Evolutionary conservation across 2,329 filamentous ascomycete genomes (phyloP).

Genomic region (Exophiala calicioides): DNA sequence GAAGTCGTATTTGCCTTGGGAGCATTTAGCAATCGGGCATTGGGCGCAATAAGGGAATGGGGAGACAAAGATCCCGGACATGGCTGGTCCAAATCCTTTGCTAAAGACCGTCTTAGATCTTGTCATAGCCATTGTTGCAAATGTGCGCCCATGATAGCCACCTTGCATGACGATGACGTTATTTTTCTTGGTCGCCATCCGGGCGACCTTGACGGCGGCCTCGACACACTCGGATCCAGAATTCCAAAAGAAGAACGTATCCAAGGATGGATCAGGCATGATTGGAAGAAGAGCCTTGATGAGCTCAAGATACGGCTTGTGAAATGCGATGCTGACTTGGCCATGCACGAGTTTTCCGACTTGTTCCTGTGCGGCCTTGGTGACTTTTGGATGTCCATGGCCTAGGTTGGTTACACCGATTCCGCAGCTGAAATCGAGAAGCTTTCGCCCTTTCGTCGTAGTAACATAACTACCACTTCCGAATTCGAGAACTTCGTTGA

Average conservation of each 20-base stretch:
- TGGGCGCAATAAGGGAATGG: slow-evolving; percentile 44
- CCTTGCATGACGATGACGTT: slow-evolving; percentile 43
- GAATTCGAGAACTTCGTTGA: slow-evolving; percentile 35
- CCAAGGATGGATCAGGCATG: slow-evolving; percentile 40
- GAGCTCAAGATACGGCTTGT: slow-evolving; percentile 41
- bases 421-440: slow-evolving; percentile 40
- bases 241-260: slow-evolving; percentile 45
- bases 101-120: slow-evolving; percentile 41
- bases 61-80: slow-evolving; percentile 42
- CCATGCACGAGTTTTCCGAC: slow-evolving; percentile 42
- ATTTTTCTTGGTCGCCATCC: slow-evolving; percentile 41
- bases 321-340: slow-evolving; percentile 45
- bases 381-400: slow-evolving; percentile 41
- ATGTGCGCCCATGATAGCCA: slow-evolving; percentile 41
- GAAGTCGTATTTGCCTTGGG: slow-evolving; percentile 35
- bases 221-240: slow-evolving; percentile 41
- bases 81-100: slow-evolving; percentile 38
- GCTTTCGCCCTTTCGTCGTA: slow-evolving; percentile 32
- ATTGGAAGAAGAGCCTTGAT: slow-evolving; percentile 37
- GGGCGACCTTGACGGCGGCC: slow-evolving; percentile 40
- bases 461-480: slow-evolving; percentile 38
- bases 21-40: slow-evolving; percentile 36
- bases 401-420: slow-evolving; percentile 40
- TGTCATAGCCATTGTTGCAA: slow-evolving; percentile 40
- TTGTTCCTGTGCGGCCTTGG: slow-evolving; percentile 40